Base-by-base conservation (phyloP, 1,139 yeast species). In the Candida mesenterica region DNA sequence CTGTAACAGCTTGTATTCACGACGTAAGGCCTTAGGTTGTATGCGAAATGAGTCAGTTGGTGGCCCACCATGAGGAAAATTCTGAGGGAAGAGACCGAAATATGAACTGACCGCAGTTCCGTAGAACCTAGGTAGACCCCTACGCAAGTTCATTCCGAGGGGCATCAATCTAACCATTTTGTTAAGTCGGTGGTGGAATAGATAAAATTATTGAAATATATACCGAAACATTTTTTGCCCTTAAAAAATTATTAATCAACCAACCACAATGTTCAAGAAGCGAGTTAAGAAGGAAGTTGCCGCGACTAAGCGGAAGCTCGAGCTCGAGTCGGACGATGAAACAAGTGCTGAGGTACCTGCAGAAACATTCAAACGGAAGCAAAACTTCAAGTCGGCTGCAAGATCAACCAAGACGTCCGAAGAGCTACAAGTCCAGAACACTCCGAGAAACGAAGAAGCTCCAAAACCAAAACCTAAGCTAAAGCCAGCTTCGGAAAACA, bases 1-100 rank as follows among this genome's bases (percentile, higher is more conserved):
- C 55, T 92, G 97, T 25, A 89, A 63, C 7, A 54, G 51, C 32
- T 95, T 66, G 54, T 80, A 90, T 53, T 92, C 98, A 39, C 78
- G 72, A 35, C 95, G 73, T 35, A 92, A 67, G 9, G 61, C 52
- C 37, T 69, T 64, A 8, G 65, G 53, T 46, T 86, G 79, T 10
- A 88, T 60, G 5, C 58, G 50, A 61, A 89, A 90, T 17, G 75
- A 59, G 18, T 80, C 82, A 3, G 53, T 45, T 1, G 89, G 87
- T 1, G 94, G 92, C 2, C 82, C 78, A 0, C 84, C 83, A 2
- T 67, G 39, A 0, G 89, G 86, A 44, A 87, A 82, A 0, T 86
- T 77, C 49, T 72, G 65, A 1, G 97, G 97, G 57, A 92, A 92
- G 19, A 86, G 55, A 18, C 68, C 60, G 55, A 80, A 90, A 38